Conservation (phyloP, 1,139 yeast species). For the Lodderomyces beijingensis region DNA sequence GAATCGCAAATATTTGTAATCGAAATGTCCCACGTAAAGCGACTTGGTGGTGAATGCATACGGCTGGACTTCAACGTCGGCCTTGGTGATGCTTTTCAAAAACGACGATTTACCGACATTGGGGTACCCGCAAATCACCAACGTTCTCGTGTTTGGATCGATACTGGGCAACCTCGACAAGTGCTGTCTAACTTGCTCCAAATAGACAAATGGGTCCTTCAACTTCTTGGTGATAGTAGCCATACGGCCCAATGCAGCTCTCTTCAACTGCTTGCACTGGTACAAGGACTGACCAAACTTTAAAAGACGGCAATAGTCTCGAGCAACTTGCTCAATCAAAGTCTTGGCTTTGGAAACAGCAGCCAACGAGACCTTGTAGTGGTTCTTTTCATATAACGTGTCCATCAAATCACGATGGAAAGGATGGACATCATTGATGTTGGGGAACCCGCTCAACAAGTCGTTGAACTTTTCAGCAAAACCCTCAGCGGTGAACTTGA, state of each 20-base stretch:
- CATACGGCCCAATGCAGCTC: constrained; percentile 99
- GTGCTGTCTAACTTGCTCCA: constrained; percentile 99
- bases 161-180: constrained; percentile 96
- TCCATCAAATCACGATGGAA: constrained; percentile 98
- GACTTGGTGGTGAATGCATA: constrained; percentile 98
- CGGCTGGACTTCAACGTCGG: constrained; percentile 98
- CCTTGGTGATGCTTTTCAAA: constrained; percentile 88
- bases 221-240: constrained; percentile 94
- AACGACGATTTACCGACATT: constrained; percentile 98
- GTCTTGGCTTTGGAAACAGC: constrained; percentile 92
- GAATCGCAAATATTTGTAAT: constrained; percentile 92
- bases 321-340: constrained; percentile 88
- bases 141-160: constrained; percentile 97
- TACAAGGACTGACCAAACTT: constrained; percentile 96
- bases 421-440: constrained; percentile 96
- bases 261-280: constrained; percentile 96
- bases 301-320: constrained; percentile 89
- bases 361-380: constrained; percentile 95
- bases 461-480: constrained; percentile 89
- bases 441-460: constrained; percentile 84
- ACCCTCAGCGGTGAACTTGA: constrained; percentile 92
- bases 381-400: constrained; percentile 95
- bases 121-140: constrained; percentile 97
- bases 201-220: constrained; percentile 86
- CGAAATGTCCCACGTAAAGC: constrained; percentile 94